phyloP scores from a whole-genome alignment of 2,329 filamentous ascomycete genomes.

The Beauveria brongniartii region DNA sequence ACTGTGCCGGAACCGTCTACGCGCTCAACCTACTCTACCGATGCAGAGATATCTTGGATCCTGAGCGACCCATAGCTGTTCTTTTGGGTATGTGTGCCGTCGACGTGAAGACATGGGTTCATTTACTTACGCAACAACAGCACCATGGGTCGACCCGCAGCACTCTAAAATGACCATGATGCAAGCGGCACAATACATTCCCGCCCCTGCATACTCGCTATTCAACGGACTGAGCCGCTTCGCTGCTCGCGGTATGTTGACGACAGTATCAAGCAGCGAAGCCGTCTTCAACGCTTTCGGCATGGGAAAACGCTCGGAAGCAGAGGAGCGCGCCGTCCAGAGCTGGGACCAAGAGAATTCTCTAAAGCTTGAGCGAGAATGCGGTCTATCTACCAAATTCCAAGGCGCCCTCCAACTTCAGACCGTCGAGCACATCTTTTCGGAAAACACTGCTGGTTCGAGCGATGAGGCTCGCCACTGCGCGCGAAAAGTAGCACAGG shows the following conservation, averaged over 20 bases:
- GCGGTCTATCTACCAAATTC: neutral
- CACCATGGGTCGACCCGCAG: slow-evolving; percentile 13
- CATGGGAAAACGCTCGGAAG: neutral
- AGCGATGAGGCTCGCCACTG: slow-evolving; percentile 9
- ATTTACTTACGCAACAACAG: neutral
- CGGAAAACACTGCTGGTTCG: slow-evolving; percentile 4
- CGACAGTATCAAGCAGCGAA: slow-evolving; percentile 8
- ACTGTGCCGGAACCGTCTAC: slow-evolving; percentile 25
- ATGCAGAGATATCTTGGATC: slow-evolving; percentile 19
- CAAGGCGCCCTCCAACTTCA: slow-evolving; percentile 1
- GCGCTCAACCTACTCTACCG: slow-evolving; percentile 22
- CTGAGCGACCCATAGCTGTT: slow-evolving; percentile 16
- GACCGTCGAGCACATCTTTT: slow-evolving; percentile 9
- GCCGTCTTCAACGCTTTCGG: slow-evolving; percentile 1
- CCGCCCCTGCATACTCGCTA: neutral
- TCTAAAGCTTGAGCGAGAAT: neutral
- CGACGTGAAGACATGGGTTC: neutral
- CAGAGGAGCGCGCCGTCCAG: neutral
- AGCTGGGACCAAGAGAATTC: neutral
- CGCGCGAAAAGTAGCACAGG: slow-evolving; percentile 1
- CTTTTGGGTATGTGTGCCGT: slow-evolving; percentile 14
- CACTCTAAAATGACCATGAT: slow-evolving; percentile 11
- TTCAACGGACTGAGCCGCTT: slow-evolving; percentile 9
- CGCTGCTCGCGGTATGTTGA: slow-evolving; percentile 4
- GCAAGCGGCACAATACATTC: slow-evolving; percentile 7